Percentiles rank a stretch among this genome's conserved stretches.
phyloP scores from a whole-genome alignment of 345 rosid genomes.

The Zanthoxylum bungeanum region DNA sequence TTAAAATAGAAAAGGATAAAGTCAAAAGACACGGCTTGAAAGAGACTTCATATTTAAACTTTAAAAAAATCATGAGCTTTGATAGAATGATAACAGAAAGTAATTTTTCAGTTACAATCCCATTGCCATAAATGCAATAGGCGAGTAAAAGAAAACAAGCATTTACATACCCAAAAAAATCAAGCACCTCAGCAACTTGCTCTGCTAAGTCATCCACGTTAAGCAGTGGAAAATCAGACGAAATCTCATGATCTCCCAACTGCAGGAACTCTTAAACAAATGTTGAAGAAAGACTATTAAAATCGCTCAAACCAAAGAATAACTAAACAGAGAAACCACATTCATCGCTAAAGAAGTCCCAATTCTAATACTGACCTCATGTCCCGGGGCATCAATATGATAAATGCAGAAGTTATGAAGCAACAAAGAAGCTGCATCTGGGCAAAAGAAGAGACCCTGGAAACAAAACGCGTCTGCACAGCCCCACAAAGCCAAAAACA shows the following conservation, averaged over 20 bases:
- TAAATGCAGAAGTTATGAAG: slow-evolving; percentile 64
- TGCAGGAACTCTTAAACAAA: slow-evolving; percentile 53
- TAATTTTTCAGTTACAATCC: neutral
- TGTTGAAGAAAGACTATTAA: slow-evolving; percentile 25
- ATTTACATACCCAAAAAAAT: slow-evolving; percentile 46
- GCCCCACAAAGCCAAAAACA: neutral
- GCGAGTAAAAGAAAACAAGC: neutral
- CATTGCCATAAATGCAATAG: neutral
- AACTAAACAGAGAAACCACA: neutral
- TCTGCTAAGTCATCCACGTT: slow-evolving; percentile 57
- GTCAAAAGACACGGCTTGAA: neutral
- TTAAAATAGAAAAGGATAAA: neutral
- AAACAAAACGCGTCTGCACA: slow-evolving; percentile 50
- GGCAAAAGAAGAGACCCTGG: slow-evolving; percentile 50
- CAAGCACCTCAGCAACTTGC: slow-evolving; percentile 60
- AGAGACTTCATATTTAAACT: neutral
- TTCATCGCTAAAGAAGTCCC: neutral
- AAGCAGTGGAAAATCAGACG: slow-evolving; percentile 47
- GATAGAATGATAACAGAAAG: neutral
- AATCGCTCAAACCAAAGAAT: slow-evolving; percentile 11
- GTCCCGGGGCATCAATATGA: slow-evolving; percentile 70
- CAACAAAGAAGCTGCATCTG: slow-evolving; percentile 56
- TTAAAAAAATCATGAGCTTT: neutral
- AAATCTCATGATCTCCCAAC: slow-evolving; percentile 61
- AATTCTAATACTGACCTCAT: slow-evolving; percentile 48